Evolutionary conservation across 352 stramenopile genomes (phyloP).

Genomic region (Globisporangium carolinianum): DNA sequence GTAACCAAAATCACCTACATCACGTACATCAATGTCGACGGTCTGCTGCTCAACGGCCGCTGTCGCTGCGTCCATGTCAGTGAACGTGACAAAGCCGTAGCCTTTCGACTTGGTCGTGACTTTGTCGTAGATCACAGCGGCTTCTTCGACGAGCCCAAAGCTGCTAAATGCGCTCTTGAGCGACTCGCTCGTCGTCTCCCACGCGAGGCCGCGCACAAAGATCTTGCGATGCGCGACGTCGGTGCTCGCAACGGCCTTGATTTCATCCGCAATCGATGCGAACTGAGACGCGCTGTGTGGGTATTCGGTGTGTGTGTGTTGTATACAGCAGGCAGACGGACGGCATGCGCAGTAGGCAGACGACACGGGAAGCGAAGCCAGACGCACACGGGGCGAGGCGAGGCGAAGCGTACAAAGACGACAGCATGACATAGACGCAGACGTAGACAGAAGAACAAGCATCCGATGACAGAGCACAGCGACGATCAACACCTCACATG

Average conservation of each 20-base stretch:
- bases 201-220: constrained; percentile 58
- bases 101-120: constrained; percentile 48
- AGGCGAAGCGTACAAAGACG: not conserved
- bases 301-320: too few relatives aligned
- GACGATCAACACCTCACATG: constrained; percentile 8
- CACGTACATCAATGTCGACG: constrained; percentile 52
- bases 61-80: constrained; percentile 51
- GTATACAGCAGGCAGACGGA: not conserved
- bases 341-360: not conserved
- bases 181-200: constrained; percentile 41
- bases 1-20: not conserved
- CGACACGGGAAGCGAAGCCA: too few relatives aligned
- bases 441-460: constrained; percentile 1
- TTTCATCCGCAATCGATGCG: constrained; percentile 44
- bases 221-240: constrained; percentile 64
- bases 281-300: constrained; percentile 47
- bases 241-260: constrained; percentile 46
- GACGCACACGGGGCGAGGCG: not conserved
- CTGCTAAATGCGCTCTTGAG: constrained; percentile 37
- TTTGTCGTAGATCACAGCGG: constrained; percentile 57
- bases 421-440: not conserved
- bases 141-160: constrained; percentile 61
- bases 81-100: constrained; percentile 65
- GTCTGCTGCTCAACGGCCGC: constrained; percentile 37
- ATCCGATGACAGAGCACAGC: constrained; percentile 2